These are phyloP conservation scores for Cercophora sp. DNA, from an alignment of 495 filamentous ascomycete species.

Conservation along the genomic window DNA sequence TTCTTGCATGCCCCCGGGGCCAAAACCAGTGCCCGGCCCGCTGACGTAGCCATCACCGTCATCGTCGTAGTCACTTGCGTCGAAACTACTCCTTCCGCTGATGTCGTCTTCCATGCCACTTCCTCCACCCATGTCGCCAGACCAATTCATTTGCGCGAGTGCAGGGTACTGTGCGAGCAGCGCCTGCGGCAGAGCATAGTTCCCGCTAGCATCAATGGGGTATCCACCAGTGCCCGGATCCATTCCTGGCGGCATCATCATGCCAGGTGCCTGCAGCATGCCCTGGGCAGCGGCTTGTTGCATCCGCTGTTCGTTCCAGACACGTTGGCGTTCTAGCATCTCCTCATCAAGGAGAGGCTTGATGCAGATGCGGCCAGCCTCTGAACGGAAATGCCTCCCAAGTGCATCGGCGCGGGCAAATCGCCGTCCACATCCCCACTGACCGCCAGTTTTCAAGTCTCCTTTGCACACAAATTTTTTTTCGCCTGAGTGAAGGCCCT, in stretches of 20 bases:
- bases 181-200: slow-evolving; percentile 77
- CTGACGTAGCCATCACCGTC: slow-evolving; percentile 59
- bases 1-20: slow-evolving; percentile 45
- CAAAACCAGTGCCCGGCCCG: slow-evolving; percentile 48
- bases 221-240: slow-evolving; percentile 41
- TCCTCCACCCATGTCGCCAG: slow-evolving; percentile 50
- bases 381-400: slow-evolving; percentile 93
- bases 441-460: slow-evolving; percentile 71
- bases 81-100: slow-evolving; percentile 81
- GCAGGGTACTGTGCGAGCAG: slow-evolving; percentile 89
- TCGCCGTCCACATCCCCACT: slow-evolving; percentile 89
- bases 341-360: slow-evolving; percentile 92
- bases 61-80: slow-evolving; percentile 73
- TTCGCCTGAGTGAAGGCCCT: slow-evolving; percentile 85
- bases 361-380: slow-evolving; percentile 94
- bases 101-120: slow-evolving; percentile 66
- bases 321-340: slow-evolving; percentile 66
- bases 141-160: slow-evolving; percentile 79
- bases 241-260: slow-evolving; percentile 39
- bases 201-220: slow-evolving; percentile 50
- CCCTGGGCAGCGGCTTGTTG: slow-evolving; percentile 50
- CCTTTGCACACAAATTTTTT: slow-evolving; percentile 98
- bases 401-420: slow-evolving; percentile 95
- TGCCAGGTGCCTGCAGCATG: slow-evolving; percentile 40
- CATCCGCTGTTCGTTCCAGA: slow-evolving; percentile 62